These are phyloP conservation scores for Usnea hakonensis DNA, from an alignment of 495 filamentous ascomycete genomes.

Conservation along the genomic window DNA sequence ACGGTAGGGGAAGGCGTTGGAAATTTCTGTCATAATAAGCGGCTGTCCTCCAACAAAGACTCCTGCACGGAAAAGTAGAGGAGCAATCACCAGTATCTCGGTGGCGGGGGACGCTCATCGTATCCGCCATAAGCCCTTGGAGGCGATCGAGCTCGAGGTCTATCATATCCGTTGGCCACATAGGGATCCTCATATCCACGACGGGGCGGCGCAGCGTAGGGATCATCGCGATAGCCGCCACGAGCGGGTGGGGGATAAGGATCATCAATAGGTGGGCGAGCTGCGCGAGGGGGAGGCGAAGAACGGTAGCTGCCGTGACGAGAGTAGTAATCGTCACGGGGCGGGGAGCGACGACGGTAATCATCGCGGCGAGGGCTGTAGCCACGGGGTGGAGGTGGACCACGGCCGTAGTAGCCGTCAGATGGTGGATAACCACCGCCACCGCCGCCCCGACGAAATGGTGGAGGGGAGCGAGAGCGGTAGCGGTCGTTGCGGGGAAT, in stretches of 20 bases:
- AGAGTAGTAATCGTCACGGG: slow-evolving; percentile 79
- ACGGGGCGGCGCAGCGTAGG: slow-evolving; percentile 31
- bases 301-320: slow-evolving; percentile 60
- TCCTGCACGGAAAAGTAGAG: slow-evolving; percentile 12
- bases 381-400: slow-evolving; percentile 58
- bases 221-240: slow-evolving; percentile 32
- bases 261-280: slow-evolving; percentile 64
- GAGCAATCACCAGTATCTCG: slow-evolving; percentile 27
- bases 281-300: slow-evolving; percentile 53
- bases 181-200: slow-evolving; percentile 48
- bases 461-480: slow-evolving; percentile 69
- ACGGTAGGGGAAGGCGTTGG: slow-evolving; percentile 5
- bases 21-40: slow-evolving; percentile 19
- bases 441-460: slow-evolving; percentile 45
- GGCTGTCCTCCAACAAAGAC: slow-evolving; percentile 9
- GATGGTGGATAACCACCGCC: slow-evolving; percentile 53
- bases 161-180: slow-evolving; percentile 26
- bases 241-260: slow-evolving; percentile 57
- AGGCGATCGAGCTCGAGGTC: slow-evolving; percentile 16
- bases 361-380: slow-evolving; percentile 68
- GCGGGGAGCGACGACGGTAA: slow-evolving; percentile 78
- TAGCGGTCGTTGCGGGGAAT: slow-evolving; percentile 55
- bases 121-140: slow-evolving; percentile 26
- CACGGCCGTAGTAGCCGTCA: slow-evolving; percentile 53
- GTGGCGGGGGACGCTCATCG: slow-evolving; percentile 21